These are phyloP conservation scores for Stereum hirsutum DNA, from an alignment of 1,284 basidiomycete genomes.

Conservation along the genomic window DNA sequence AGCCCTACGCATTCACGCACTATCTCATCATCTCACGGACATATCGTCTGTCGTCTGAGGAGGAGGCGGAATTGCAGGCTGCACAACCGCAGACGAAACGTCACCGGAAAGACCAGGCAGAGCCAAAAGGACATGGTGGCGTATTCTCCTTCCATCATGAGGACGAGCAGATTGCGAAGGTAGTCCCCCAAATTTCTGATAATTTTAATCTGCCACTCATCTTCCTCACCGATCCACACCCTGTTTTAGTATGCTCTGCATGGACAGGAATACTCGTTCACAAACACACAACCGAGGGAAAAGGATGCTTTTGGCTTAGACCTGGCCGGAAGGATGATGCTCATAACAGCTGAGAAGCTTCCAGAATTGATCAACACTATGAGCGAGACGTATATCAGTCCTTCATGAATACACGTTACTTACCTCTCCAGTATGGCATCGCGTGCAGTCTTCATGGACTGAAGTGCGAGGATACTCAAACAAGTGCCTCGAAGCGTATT, in stretches of 20 bases:
- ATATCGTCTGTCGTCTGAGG: conserved; percentile 56
- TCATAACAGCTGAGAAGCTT: conserved; percentile 44
- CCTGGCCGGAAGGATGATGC: conserved; percentile 66
- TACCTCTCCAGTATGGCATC: no score
- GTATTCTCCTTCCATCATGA: conserved; percentile 80
- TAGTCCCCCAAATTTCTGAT: conserved; percentile 17
- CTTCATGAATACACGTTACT: conserved; percentile 3
- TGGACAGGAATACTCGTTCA: conserved; percentile 58
- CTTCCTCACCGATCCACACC: conserved; percentile 1
- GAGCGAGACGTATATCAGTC: conserved; percentile 14
- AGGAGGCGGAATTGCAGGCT: conserved; percentile 36
- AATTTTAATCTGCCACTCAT: neutral
- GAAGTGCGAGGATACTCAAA: no score
- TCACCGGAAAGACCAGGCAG: conserved; percentile 17
- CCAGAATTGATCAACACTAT: conserved; percentile 27
- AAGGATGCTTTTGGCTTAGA: conserved; percentile 77
- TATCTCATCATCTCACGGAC: conserved; percentile 68
- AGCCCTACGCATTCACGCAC: conserved; percentile 64
- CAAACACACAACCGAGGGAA: conserved; percentile 52
- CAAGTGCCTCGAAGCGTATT: no score
- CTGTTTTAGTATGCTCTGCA: conserved; percentile 48
- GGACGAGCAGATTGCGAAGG: conserved; percentile 68
- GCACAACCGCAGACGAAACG: conserved; percentile 30
- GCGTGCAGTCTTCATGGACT: no score
- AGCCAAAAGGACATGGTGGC: conserved; percentile 30